phyloP scores from a whole-genome alignment of 1,139 yeast genomes.

The Sporopachydermia cereana region DNA sequence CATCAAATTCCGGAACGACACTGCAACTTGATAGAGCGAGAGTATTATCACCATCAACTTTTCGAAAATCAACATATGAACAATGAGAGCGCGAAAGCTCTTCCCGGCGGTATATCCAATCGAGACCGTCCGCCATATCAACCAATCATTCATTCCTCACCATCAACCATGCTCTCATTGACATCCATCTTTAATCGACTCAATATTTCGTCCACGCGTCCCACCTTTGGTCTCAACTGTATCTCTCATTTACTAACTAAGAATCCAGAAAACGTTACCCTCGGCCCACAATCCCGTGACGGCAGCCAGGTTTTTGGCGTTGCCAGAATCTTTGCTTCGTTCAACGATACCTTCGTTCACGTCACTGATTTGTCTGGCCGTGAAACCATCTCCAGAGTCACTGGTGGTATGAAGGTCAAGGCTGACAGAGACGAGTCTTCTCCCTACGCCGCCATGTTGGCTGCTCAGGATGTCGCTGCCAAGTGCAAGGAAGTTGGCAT shows the following conservation, averaged over 20 bases:
- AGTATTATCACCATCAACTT: too few species aligned
- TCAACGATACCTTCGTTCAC: slow-evolving; percentile 99
- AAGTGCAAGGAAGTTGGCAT: slow-evolving; percentile 99
- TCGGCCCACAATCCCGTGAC: slow-evolving; percentile 84
- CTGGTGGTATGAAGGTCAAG: slow-evolving; percentile 99
- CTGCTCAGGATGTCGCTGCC: slow-evolving; percentile 99
- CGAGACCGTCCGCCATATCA: too few species aligned
- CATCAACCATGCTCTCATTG: slow-evolving; percentile 5
- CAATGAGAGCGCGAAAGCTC: too few species aligned
- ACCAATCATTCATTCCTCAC: too few species aligned
- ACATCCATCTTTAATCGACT: background rate
- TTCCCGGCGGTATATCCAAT: too few species aligned
- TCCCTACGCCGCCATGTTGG: slow-evolving; percentile 99
- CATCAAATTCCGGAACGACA: too few species aligned
- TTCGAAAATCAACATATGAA: too few species aligned
- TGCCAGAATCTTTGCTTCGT: slow-evolving; percentile 99
- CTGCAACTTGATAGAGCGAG: too few species aligned
- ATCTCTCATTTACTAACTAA: slow-evolving; percentile 12
- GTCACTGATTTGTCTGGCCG: slow-evolving; percentile 99
- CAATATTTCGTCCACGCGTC: too few species aligned
- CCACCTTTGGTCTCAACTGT: too few species aligned
- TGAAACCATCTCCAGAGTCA: slow-evolving; percentile 99
- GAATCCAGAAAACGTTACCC: slow-evolving; percentile 48
- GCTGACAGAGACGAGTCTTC: slow-evolving; percentile 99
- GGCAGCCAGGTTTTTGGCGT: slow-evolving; percentile 99